These are phyloP conservation scores for Aspergillus pseudotamarii DNA, from an alignment of 2,329 filamentous ascomycete species.

Conservation along the genomic window DNA sequence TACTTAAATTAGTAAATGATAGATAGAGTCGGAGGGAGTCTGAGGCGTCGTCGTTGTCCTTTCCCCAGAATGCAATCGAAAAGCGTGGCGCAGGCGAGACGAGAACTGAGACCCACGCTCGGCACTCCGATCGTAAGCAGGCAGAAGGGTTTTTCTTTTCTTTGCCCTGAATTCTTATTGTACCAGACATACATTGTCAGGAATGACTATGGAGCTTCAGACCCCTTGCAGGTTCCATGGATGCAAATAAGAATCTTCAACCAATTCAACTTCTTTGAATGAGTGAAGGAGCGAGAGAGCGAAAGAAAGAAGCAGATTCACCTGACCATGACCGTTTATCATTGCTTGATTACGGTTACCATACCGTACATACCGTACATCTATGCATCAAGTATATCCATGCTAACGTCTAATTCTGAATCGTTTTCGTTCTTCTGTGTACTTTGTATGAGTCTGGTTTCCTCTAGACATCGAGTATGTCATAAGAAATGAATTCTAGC, in stretches of 20 bases:
- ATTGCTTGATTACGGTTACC: neutral
- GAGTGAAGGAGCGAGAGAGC: neutral
- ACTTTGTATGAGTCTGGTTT: neutral
- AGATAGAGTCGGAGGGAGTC: conserved; percentile 4
- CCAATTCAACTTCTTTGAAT: neutral
- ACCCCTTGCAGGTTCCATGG: neutral
- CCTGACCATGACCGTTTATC: neutral
- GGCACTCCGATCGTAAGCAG: conserved; percentile 13
- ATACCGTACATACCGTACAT: neutral
- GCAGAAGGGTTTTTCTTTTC: conserved; percentile 19
- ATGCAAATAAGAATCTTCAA: neutral
- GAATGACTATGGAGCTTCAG: neutral
- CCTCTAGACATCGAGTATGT: neutral
- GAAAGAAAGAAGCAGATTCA: neutral
- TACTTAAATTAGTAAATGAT: conserved; percentile 6
- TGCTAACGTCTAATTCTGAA: neutral
- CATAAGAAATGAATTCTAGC: neutral
- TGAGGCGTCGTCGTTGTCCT: conserved; percentile 11
- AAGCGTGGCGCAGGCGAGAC: conserved; percentile 18
- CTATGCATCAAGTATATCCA: neutral
- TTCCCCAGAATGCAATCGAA: conserved; percentile 8
- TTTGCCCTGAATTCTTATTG: neutral
- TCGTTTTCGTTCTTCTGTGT: neutral
- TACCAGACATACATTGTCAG: neutral
- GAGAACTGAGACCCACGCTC: conserved; percentile 18